These are phyloP conservation scores for Dispira parvispora DNA, from an alignment of 192 early-diverging fungal species.

Conservation along the genomic window DNA sequence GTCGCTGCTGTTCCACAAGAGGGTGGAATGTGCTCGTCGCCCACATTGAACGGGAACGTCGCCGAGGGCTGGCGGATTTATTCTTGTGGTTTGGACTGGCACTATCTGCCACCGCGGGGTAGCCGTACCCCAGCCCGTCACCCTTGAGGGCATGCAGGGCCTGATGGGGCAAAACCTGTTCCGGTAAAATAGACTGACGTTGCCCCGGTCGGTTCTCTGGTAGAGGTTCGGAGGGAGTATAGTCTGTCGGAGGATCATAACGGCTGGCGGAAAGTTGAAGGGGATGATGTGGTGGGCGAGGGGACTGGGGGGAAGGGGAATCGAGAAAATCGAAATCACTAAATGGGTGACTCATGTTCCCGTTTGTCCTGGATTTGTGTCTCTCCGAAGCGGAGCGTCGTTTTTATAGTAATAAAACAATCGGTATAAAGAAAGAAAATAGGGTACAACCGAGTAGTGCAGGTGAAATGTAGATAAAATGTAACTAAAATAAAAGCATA, in stretches of 20 bases:
- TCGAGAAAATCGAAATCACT: slow-evolving; percentile 17
- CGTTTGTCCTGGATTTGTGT: slow-evolving; percentile 4
- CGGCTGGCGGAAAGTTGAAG: background rate
- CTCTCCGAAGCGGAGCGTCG: background rate
- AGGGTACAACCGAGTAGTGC: no score
- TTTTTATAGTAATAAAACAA: no score
- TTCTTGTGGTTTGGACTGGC: background rate
- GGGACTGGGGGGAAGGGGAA: slow-evolving; percentile 1
- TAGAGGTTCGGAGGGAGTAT: no score
- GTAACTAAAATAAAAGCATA: no score
- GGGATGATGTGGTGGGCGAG: slow-evolving; percentile 4
- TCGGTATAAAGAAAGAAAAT: no score
- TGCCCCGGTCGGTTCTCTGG: no score
- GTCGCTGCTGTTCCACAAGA: background rate
- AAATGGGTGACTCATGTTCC: no score
- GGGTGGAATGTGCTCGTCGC: background rate
- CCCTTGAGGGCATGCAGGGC: slow-evolving; percentile 5
- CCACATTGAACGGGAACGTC: background rate
- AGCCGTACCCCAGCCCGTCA: background rate
- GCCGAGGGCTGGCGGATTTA: background rate
- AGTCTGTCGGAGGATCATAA: background rate
- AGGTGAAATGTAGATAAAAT: no score
- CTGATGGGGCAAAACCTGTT: slow-evolving; percentile 6
- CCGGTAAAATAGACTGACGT: background rate
- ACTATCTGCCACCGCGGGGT: background rate